Conservation (phyloP, 1,284 basidiomycete genomes). For the Rhodotorula sp. region DNA sequence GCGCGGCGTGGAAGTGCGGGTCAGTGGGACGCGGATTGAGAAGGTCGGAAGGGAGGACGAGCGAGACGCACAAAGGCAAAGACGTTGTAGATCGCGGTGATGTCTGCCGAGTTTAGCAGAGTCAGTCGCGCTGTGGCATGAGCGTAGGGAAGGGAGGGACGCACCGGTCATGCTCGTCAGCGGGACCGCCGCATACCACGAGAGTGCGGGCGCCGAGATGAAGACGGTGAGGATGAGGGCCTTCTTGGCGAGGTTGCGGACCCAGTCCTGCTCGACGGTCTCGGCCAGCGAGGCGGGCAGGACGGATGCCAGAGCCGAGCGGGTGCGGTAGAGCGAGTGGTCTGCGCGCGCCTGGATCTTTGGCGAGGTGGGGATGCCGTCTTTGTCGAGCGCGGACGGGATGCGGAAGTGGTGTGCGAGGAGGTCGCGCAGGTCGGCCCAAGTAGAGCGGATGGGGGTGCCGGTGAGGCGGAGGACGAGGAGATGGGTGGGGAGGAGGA, state of each 20-base stretch:
- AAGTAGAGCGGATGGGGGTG: slow-evolving; percentile 6
- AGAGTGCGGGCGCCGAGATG: slow-evolving; percentile 43
- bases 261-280: slow-evolving; percentile 6
- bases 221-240: slow-evolving; percentile 31
- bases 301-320: not conserved
- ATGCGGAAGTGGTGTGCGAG: slow-evolving; percentile 25
- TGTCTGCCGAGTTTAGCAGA: slow-evolving; percentile 14
- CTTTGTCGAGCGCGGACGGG: not conserved
- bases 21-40: not conserved
- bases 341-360: not conserved
- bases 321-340: not conserved
- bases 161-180: slow-evolving; percentile 40
- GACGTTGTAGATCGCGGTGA: slow-evolving; percentile 47
- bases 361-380: not conserved
- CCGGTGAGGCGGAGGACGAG: slow-evolving; percentile 23
- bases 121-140: not conserved
- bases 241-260: slow-evolving; percentile 22
- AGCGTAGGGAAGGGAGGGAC: not conserved
- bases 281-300: not conserved
- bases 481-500: slow-evolving; percentile 41
- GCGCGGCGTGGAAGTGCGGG: not conserved
- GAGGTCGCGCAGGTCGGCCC: slow-evolving; percentile 14
- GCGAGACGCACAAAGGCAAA: slow-evolving; percentile 36
- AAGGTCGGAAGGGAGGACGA: not conserved
- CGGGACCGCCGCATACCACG: slow-evolving; percentile 45